Evolutionary conservation across 148 eudicot genomes (phyloP).

Genomic region (Drosera capensis): DNA sequence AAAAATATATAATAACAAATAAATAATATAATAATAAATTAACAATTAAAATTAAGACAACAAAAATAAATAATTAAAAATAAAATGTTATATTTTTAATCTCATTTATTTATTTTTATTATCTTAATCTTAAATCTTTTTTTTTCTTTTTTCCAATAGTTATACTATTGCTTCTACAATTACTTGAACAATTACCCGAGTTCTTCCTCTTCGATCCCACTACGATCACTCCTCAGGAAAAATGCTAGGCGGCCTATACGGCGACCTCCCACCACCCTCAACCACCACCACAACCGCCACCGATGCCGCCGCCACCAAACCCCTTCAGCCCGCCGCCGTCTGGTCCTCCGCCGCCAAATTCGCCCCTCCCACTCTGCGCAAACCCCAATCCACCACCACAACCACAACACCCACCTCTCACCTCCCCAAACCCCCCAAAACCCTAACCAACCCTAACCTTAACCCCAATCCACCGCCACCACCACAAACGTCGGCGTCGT

Average conservation of each 20-base stretch:
- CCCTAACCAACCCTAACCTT: slow-evolving; percentile 8
- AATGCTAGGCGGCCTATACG: slow-evolving; percentile 82
- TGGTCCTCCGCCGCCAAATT: slow-evolving; percentile 81
- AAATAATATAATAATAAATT: too few species aligned
- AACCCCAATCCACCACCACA: slow-evolving; percentile 41
- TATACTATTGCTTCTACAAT: too few species aligned
- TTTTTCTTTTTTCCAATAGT: too few species aligned
- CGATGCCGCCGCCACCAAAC: slow-evolving; percentile 22
- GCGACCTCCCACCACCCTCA: slow-evolving; percentile 75
- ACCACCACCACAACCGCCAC: slow-evolving; percentile 43
- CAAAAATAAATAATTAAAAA: too few species aligned
- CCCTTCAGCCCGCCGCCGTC: slow-evolving; percentile 25
- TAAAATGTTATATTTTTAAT: too few species aligned
- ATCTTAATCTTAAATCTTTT: too few species aligned
- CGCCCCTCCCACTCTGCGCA: slow-evolving; percentile 89
- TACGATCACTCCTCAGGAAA: too few species aligned
- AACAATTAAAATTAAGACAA: too few species aligned
- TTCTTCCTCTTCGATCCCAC: too few species aligned
- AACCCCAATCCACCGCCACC: neutral
- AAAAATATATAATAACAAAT: too few species aligned
- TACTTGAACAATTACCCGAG: too few species aligned
- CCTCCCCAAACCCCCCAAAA: slow-evolving; percentile 26
- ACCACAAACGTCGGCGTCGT: slow-evolving; percentile 7
- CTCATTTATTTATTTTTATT: too few species aligned
- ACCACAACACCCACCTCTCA: slow-evolving; percentile 36